Conservation (phyloP, 805 yeast genomes). For the Wickerhamomyces canadensis region DNA sequence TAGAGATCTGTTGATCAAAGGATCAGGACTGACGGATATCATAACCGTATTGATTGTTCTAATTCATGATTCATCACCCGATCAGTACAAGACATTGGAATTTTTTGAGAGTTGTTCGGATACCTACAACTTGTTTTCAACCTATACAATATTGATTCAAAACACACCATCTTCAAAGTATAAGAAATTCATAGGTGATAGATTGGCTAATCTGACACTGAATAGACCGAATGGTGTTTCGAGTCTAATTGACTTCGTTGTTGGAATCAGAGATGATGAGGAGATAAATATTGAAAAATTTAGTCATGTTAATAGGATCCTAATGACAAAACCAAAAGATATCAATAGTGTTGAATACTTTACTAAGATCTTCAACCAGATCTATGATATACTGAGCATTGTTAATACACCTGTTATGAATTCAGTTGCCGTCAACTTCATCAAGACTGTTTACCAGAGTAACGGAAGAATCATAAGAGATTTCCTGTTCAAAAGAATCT, state of each 20-base stretch:
- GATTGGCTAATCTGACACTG: constrained; percentile 50
- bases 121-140: constrained; percentile 60
- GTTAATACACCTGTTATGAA: constrained; percentile 58
- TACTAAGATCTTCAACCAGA: constrained; percentile 53
- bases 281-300: constrained; percentile 61
- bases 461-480: constrained; percentile 50
- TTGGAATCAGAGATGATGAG: constrained; percentile 73
- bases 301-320: constrained; percentile 58
- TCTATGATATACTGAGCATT: constrained; percentile 50
- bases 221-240: constrained; percentile 65
- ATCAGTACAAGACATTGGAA: constrained; percentile 10
- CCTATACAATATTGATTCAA: constrained; percentile 53
- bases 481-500: constrained; percentile 48
- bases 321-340: constrained; percentile 56
- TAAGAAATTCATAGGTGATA: constrained; percentile 38
- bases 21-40: constrained; percentile 63
- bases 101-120: constrained; percentile 42
- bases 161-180: constrained; percentile 43
- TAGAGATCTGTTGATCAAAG: constrained; percentile 48
- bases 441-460: constrained; percentile 44
- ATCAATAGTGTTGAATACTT: constrained; percentile 48
- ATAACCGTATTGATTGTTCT: constrained; percentile 43
- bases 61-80: constrained; percentile 27
- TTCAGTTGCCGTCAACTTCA: constrained; percentile 49
- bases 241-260: constrained; percentile 66